Base-by-base conservation (phyloP, 345 rosid genomes). In the Zanthoxylum bungeanum region DNA sequence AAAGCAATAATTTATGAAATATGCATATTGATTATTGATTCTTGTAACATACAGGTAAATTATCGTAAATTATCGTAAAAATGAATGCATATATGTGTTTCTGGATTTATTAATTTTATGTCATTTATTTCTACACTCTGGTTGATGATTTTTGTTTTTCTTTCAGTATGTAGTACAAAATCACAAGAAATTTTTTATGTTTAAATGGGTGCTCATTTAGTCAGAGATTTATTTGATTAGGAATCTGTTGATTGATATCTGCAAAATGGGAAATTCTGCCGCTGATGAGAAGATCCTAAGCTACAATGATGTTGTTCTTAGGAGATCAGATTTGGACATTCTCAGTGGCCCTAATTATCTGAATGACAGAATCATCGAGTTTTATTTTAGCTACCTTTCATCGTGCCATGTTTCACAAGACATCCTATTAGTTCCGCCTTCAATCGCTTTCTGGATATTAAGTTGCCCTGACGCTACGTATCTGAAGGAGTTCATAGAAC, bases 321-420 rank as follows among this genome's bases (percentile, higher is more conserved):
- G 99, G 82, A 83, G 69, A 73, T 89, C 93, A 3, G 97, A 94
- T 70, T 75, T 90, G 77, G 86, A 81, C 66, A 86, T 94, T 66
- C 86, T 94, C 24, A 76, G 71, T 30, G 89, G 91, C 33, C 87
- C 82, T 0, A 39, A 33, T 49, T 90, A 65, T 68, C 81, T 94
- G 11, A 92, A 89, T 42, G 98, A 94, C 75, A 80, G 90, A 75
- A 74, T 94, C 60, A 88, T 94, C 9, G 98, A 94, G 80, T 94
- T 94, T 75, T 92, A 94, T 76, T 81, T 90, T 68, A 88, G 92
- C 76, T 76, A 76, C 75, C 85, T 92, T 21, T 85, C 96, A 24
- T 78, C 91, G 8, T 36, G 58, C 73, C 80, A 78, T 80, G 62
- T 80, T 34, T 79, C 87, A 7, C 62, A 79, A 9, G 84, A 88